Percentiles rank a stretch among this genome's conserved stretches.
These are phyloP conservation scores for Exophiala aquamarina DNA, from an alignment of 2,329 filamentous ascomycete genomes.

Conservation along the genomic window DNA sequence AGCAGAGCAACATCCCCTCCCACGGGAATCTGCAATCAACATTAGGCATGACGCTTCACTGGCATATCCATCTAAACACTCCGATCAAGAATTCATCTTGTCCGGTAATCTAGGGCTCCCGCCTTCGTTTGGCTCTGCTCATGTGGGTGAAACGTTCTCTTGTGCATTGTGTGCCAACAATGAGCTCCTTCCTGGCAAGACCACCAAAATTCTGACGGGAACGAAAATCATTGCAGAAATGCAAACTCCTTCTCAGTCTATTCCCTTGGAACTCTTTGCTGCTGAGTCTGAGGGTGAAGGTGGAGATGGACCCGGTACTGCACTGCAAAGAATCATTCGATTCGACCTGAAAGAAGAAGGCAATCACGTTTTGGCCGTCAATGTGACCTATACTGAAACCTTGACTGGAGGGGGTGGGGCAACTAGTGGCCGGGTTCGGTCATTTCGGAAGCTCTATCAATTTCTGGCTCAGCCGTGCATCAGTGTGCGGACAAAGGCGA, in stretches of 20 bases:
- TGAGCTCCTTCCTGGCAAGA: slow-evolving; percentile 55
- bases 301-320: slow-evolving; percentile 52
- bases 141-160: slow-evolving; percentile 91
- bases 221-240: slow-evolving; percentile 88
- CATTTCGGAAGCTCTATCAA: slow-evolving; percentile 93
- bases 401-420: slow-evolving; percentile 48
- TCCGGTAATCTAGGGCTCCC: slow-evolving; percentile 69
- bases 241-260: slow-evolving; percentile 80
- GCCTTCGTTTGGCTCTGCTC: slow-evolving; percentile 87
- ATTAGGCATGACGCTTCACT: slow-evolving; percentile 67
- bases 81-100: slow-evolving; percentile 55
- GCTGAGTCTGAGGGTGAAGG: slow-evolving; percentile 5
- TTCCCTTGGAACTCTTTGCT: slow-evolving; percentile 58
- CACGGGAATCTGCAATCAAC: slow-evolving; percentile 44
- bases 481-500: slow-evolving; percentile 86
- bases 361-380: slow-evolving; percentile 88
- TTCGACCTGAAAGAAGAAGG: slow-evolving; percentile 94
- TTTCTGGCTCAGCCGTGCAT: slow-evolving; percentile 90
- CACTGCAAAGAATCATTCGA: slow-evolving; percentile 76
- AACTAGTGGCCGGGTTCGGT: slow-evolving; percentile 66
- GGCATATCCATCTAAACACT: slow-evolving; percentile 61
- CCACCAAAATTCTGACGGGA: slow-evolving; percentile 61
- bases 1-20: slow-evolving; percentile 45
- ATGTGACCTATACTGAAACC: slow-evolving; percentile 90
- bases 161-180: slow-evolving; percentile 97